Evolutionary conservation across 75 land plant genomes (phyloP), one percentile per base, ranked within the genome.

Genomic region (Pinus tabuliformis): DNA sequence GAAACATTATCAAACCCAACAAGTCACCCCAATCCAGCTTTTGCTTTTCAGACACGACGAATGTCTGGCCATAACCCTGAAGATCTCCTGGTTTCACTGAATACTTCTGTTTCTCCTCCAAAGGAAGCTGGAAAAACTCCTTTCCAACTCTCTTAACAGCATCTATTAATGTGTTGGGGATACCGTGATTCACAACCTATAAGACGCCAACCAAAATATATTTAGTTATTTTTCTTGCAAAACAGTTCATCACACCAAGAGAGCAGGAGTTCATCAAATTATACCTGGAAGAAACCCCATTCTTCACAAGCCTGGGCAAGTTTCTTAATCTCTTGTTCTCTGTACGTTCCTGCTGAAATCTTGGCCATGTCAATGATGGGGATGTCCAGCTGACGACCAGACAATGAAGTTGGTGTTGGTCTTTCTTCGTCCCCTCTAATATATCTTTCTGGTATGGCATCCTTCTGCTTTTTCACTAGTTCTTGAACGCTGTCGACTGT

Each of bases 1-100:
- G 72, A n/a, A 1, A 70, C 52, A 45, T 70, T 17, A 45, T 45
- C 54, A 70, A 21, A 9, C 72, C 54, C 20, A 70, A 9, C 72
- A 70, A 9, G 16, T 70, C 33, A 7, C 56, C 54, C 72, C 72
- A 70, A 21, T 70, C 72, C 2, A 45, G 16, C 54, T 70, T 37
- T 20, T 70, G 45, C 8, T 37, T 1, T 52, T 73, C n/a, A 24
- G 74, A 56, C 15, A 85, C 24, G 3, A 73, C 75, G 17, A 82
- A 57, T 28, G 78, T 73, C 60, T 76, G 84, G 22, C 84, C 89
- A 75, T 81, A 87, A 7, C 89, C 89, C 61, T 70, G 54, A 17
- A 70, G n/a, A 45, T 70, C 72, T 17, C 56, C 72, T 37, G 54
- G 9, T 54, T 42, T 37, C 72, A 45, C n/a, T 45, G 78, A 16